Percentiles rank a stretch among this genome's conserved stretches.
These are phyloP conservation scores for Aspergillus diversus DNA, from an alignment of 495 filamentous ascomycete genomes.

Conservation along the genomic window DNA sequence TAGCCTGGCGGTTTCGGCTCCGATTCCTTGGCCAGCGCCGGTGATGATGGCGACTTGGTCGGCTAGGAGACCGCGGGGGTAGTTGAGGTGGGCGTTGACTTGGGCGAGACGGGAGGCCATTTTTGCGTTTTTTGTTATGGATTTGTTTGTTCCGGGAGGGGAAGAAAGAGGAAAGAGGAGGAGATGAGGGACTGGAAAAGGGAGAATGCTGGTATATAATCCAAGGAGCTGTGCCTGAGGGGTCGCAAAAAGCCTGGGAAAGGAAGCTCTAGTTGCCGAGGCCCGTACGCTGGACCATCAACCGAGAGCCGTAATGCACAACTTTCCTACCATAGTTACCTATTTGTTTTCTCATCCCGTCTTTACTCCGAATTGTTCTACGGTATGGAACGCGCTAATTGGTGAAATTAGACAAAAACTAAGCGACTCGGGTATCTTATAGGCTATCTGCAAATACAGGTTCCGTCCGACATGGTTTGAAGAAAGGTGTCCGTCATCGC, in stretches of 20 bases:
- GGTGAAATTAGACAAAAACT: not conserved
- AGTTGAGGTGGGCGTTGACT: slow-evolving; percentile 76
- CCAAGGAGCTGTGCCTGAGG: not conserved
- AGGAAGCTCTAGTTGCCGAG: slow-evolving; percentile 14
- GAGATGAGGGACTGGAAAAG: slow-evolving; percentile 1
- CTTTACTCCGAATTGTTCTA: not conserved
- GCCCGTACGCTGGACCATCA: not conserved
- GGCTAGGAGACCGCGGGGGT: slow-evolving; percentile 73
- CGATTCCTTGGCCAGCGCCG: slow-evolving; percentile 86
- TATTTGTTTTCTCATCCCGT: too few relatives aligned
- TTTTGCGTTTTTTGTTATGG: slow-evolving; percentile 17
- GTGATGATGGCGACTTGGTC: slow-evolving; percentile 88
- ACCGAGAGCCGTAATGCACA: slow-evolving; percentile 13
- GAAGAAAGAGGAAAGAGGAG: slow-evolving; percentile 13
- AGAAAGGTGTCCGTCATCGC: slow-evolving; percentile 39
- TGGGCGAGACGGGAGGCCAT: slow-evolving; percentile 63
- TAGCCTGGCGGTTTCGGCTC: slow-evolving; percentile 76
- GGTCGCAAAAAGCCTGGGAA: not conserved
- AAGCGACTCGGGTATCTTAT: not conserved
- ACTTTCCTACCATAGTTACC: too few relatives aligned
- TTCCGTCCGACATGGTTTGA: slow-evolving; percentile 32
- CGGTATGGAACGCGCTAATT: not conserved
- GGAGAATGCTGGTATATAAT: not conserved
- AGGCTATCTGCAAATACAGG: slow-evolving; percentile 36
- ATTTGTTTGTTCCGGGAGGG: slow-evolving; percentile 12